Conservation (phyloP, 331 rosid genomes). For the Quercus tomentella region DNA sequence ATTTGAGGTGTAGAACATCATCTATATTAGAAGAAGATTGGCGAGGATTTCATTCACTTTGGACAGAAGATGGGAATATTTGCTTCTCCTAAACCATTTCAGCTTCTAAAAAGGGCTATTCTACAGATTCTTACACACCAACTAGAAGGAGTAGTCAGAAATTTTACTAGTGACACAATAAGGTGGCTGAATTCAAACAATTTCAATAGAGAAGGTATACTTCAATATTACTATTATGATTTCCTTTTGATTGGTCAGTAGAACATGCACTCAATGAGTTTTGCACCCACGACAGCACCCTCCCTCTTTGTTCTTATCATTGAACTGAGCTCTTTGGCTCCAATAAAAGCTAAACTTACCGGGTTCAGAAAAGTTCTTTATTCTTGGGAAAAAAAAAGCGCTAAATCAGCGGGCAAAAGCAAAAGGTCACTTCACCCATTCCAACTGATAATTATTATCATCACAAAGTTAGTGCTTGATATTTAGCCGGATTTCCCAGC, state of each 20-base stretch:
- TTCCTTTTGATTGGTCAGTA: too few relatives aligned
- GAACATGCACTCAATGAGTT: too few relatives aligned
- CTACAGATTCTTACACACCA: not conserved
- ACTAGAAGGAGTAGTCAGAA: not conserved
- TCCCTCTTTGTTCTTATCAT: too few relatives aligned
- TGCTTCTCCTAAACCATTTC: not conserved
- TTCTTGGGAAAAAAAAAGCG: too few relatives aligned
- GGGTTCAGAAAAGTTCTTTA: too few relatives aligned
- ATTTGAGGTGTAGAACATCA: not conserved
- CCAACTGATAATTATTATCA: not conserved
- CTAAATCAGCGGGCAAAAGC: too few relatives aligned
- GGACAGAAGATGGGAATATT: not conserved
- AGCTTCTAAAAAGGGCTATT: not conserved
- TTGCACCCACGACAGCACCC: too few relatives aligned
- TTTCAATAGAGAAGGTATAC: too few relatives aligned
- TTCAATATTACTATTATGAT: too few relatives aligned
- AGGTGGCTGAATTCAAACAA: too few relatives aligned
- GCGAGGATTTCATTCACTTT: not conserved
- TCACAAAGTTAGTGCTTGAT: not conserved
- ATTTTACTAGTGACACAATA: not conserved
- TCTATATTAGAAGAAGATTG: not conserved
- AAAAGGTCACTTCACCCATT: not conserved
- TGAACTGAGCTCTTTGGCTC: too few relatives aligned
- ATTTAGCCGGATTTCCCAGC: not conserved
- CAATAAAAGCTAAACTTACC: too few relatives aligned